Conservation (phyloP, 2,329 filamentous ascomycete genomes). For the Pseudogymnoascus sp. region DNA sequence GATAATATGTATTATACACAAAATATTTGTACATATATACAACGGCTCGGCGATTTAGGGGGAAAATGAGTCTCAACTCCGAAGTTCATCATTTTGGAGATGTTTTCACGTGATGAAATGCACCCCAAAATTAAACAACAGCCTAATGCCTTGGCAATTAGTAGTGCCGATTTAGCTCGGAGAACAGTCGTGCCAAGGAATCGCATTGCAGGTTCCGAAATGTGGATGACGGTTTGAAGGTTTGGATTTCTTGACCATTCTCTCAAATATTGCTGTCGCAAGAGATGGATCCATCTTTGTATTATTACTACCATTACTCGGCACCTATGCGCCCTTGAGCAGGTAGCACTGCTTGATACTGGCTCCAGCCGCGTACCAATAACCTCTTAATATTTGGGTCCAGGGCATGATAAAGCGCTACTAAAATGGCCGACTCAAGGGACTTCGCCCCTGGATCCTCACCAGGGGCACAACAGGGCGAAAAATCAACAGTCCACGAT, state of each 20-base stretch:
- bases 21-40: not conserved
- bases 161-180: not conserved
- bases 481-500: not conserved
- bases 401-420: not conserved
- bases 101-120: not conserved
- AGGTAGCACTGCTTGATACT: not conserved
- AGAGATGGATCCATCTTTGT: not conserved
- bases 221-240: not conserved
- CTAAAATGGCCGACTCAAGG: not conserved
- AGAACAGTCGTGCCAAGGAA: not conserved
- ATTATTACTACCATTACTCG: not conserved
- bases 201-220: not conserved
- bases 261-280: not conserved
- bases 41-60: not conserved
- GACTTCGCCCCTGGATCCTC: not conserved
- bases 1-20: constrained; percentile 13
- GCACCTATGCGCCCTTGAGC: not conserved
- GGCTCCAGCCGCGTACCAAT: not conserved
- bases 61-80: not conserved
- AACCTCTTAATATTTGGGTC: not conserved
- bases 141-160: not conserved
- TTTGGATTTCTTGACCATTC: not conserved
- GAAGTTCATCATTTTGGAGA: not conserved
- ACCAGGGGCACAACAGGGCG: not conserved
- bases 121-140: not conserved